Percentiles rank a stretch among this genome's conserved stretches.
Evolutionary conservation across 2,329 filamentous ascomycete species (phyloP).

Genomic region (Stemphylium vesicarium): DNA sequence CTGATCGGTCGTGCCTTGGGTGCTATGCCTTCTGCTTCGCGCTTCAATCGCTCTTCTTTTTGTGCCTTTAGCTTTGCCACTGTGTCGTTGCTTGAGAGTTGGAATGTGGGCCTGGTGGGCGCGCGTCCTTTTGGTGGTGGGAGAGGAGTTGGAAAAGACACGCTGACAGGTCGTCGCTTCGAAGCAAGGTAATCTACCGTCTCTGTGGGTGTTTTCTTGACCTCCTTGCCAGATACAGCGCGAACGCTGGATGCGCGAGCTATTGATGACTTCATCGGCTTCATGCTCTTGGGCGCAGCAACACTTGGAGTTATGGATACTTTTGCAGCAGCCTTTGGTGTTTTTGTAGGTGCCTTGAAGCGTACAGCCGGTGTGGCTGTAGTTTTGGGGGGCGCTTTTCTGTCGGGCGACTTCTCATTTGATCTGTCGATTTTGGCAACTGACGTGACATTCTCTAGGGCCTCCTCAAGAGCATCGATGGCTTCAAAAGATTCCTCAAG

Average conservation of each 20-base stretch:
- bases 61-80: constrained; percentile 61
- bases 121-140: constrained; percentile 57
- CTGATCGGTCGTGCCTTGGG: constrained; percentile 51
- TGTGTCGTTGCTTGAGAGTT: constrained; percentile 60
- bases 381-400: constrained; percentile 17
- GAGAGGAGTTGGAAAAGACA: constrained; percentile 56
- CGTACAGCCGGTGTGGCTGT: constrained; percentile 8
- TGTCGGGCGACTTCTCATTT: constrained; percentile 39
- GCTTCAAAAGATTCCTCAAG: constrained; percentile 58
- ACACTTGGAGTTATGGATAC: constrained; percentile 37
- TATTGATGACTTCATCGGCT: constrained; percentile 33
- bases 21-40: constrained; percentile 48
- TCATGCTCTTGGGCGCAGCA: constrained; percentile 37
- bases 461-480: constrained; percentile 60
- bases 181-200: constrained; percentile 49
- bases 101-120: constrained; percentile 58
- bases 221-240: constrained; percentile 27
- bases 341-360: constrained; percentile 16
- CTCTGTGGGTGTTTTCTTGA: constrained; percentile 31
- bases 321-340: constrained; percentile 18
- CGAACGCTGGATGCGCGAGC: constrained; percentile 39
- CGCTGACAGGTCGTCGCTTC: constrained; percentile 56
- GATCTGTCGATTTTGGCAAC: constrained; percentile 45
- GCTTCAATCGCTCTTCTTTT: constrained; percentile 55
- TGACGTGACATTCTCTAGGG: constrained; percentile 55